phyloP scores from a whole-genome alignment of 768 basidiomycete genomes.

The Rickenella mellea region DNA sequence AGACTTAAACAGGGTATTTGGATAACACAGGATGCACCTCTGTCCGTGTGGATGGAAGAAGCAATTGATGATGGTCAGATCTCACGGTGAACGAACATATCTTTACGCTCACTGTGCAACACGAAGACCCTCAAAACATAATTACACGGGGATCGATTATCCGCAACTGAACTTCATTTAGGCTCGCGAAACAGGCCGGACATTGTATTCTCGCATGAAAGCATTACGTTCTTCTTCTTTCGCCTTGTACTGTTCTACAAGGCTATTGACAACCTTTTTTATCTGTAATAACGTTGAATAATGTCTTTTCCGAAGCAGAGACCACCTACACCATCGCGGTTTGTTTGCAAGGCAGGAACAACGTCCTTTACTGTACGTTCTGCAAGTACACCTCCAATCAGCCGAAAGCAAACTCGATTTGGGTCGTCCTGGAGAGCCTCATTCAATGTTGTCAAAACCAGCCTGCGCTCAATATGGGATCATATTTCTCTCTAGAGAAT shows the following conservation, averaged over 20 bases:
- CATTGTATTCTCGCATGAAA: conserved; percentile 71
- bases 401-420: conserved; percentile 88
- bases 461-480: conserved; percentile 31
- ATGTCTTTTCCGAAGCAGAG: conserved; percentile 1
- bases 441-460: conserved; percentile 81
- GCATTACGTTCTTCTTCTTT: conserved; percentile 78
- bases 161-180: no score
- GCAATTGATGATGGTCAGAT: no score
- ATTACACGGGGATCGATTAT: no score
- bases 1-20: no score
- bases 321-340: conserved; percentile 68
- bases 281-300: conserved; percentile 43
- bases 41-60: no score
- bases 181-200: conserved; percentile 43
- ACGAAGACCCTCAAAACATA: no score
- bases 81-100: no score
- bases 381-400: conserved; percentile 92
- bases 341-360: conserved; percentile 83
- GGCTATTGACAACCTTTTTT: conserved; percentile 62
- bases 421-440: conserved; percentile 80
- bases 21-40: no score
- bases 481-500: conserved; percentile 1
- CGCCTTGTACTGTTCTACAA: conserved; percentile 81
- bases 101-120: no score
- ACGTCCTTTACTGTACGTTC: conserved; percentile 95